Base-by-base conservation (phyloP, 2,329 filamentous ascomycete species). In the Colletotrichum agaves region DNA sequence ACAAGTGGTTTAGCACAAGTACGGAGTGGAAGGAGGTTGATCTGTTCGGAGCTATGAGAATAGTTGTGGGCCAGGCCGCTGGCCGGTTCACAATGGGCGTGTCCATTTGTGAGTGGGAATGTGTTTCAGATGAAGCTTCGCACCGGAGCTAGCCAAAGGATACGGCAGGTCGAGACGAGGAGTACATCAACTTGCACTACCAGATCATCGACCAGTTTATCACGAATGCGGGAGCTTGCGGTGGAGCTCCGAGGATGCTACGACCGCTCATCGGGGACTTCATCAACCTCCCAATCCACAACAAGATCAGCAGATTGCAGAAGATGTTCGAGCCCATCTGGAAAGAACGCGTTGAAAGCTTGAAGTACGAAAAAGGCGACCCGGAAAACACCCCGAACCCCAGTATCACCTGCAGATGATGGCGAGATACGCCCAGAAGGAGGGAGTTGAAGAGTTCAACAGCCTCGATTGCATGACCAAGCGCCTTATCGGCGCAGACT, bases 371-470 rank as follows among this genome's bases (percentile, higher is more conserved):
- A 10, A 31, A 17, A 12, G 47, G 64, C 31, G 72, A 73, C 39
- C 57, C 67, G 0, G 66, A 69, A 3, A 69, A 3, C 57, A 73
- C 8, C 50, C 71, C 15, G 74, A 75, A 7, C 79, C 79, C 0
- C 73, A 77, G 12, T 82, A 84, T 43, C 75, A 78, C 17, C 52
- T 83, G 2, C 81, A 83, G 68, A 78, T 80, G 72, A 81, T 83
- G 77, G 67, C 83, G 3, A 74, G 75, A 4, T 81, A 75, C 52
- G 82, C 77, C 1, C 62, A 75, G n/a, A 75, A 75, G 19, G 73
- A 83, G 49, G 76, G 81, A 1, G 78, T 75, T 0, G 58, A 78
- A 0, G 81, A 83, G 67, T 73, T 79, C 2, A 68, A 74, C 8
- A 71, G 74, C 46, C 31, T 75, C 15, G 67, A 75, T 7, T 66